phyloP scores from a whole-genome alignment of 2,329 filamentous ascomycete species.

The Colletotrichum zoysiae region DNA sequence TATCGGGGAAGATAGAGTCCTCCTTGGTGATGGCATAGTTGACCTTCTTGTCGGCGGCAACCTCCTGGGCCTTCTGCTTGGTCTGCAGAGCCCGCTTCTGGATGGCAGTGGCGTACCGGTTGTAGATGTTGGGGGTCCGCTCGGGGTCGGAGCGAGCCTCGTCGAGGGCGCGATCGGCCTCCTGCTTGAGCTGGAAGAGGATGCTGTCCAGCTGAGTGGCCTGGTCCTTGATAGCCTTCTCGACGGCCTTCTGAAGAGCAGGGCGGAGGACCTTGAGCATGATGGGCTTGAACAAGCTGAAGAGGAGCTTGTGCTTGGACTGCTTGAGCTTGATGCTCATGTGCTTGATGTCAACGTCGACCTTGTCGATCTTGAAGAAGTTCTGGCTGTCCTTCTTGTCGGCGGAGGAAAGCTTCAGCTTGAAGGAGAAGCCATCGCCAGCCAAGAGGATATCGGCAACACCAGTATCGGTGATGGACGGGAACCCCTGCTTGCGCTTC shows the following conservation, averaged over 20 bases:
- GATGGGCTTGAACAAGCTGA: slow-evolving; percentile 87
- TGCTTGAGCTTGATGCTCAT: slow-evolving; percentile 92
- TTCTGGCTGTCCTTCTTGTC: slow-evolving; percentile 81
- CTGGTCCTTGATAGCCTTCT: slow-evolving; percentile 89
- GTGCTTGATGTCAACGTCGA: slow-evolving; percentile 84
- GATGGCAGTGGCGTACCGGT: slow-evolving; percentile 81
- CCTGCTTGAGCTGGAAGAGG: slow-evolving; percentile 82
- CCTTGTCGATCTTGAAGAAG: slow-evolving; percentile 95
- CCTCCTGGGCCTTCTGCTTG: slow-evolving; percentile 79
- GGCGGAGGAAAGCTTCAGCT: slow-evolving; percentile 86
- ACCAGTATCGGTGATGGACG: slow-evolving; percentile 86
- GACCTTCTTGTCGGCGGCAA: slow-evolving; percentile 75
- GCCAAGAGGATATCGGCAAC: slow-evolving; percentile 89
- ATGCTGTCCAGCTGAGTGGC: slow-evolving; percentile 81
- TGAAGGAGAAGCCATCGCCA: slow-evolving; percentile 90
- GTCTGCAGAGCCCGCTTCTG: slow-evolving; percentile 80
- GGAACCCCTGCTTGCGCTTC: slow-evolving; percentile 95
- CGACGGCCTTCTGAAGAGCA: slow-evolving; percentile 85
- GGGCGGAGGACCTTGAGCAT: slow-evolving; percentile 87
- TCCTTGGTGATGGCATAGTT: slow-evolving; percentile 89
- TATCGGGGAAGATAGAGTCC: slow-evolving; percentile 89
- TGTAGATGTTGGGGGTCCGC: slow-evolving; percentile 85
- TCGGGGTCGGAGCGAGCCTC: slow-evolving; percentile 77
- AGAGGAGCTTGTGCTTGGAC: slow-evolving; percentile 94
- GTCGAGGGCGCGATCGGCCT: slow-evolving; percentile 79